Conservation (phyloP, 345 rosid species). For the Citrus sinensis region DNA sequence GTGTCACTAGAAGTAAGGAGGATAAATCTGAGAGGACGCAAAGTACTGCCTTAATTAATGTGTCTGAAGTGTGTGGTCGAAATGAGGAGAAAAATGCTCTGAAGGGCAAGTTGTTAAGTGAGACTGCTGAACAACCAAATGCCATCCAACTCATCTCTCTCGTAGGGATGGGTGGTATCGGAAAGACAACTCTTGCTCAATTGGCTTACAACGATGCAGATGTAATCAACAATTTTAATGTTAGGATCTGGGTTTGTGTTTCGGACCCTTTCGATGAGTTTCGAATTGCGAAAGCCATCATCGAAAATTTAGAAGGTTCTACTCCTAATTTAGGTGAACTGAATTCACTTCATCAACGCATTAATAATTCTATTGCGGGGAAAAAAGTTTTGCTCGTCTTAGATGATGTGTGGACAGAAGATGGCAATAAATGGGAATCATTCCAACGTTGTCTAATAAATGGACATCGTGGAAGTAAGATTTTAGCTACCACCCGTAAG, state of each 20-base stretch:
- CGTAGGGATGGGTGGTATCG: neutral
- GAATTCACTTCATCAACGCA: neutral
- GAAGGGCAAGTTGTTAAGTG: neutral
- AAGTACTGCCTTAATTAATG: neutral
- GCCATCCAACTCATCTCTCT: neutral
- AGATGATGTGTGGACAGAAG: neutral
- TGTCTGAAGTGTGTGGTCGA: neutral
- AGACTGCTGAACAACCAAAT: neutral
- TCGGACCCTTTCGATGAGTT: conserved; percentile 2
- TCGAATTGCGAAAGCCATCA: neutral
- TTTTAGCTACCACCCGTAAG: neutral
- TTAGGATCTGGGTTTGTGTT: neutral
- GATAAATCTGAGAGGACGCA: neutral
- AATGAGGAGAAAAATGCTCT: neutral
- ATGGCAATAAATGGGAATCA: neutral
- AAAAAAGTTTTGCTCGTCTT: neutral
- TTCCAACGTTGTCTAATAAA: neutral
- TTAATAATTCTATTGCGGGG: accelerated
- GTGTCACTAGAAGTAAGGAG: neutral
- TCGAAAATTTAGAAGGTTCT: neutral
- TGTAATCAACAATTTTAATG: neutral
- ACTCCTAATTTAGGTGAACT: neutral
- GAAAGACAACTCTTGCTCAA: neutral
- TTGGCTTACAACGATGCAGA: neutral
- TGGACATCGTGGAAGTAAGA: neutral